phyloP scores from a whole-genome alignment of 257 asterid genomes.

The Lycium ferocissimum region DNA sequence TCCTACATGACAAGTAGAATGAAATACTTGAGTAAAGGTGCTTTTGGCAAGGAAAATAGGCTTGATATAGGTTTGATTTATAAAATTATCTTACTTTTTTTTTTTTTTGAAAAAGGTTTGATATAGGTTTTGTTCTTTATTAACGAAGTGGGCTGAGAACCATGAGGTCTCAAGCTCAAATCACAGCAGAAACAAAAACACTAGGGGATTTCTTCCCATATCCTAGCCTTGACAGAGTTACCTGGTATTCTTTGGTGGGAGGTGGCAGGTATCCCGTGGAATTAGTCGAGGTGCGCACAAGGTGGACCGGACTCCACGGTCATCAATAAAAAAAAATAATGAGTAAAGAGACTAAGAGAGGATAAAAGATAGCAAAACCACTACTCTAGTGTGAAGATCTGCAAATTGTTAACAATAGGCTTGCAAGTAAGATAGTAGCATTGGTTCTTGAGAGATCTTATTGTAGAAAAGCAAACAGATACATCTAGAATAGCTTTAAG shows the following conservation, averaged over 20 bases:
- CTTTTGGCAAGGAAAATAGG: constrained; percentile 2
- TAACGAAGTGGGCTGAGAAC: background rate
- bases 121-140: background rate
- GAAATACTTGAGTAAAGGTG: constrained; percentile 17
- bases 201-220: too few relatives aligned
- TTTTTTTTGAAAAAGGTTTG: background rate
- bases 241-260: too few relatives aligned
- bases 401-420: constrained; percentile 12
- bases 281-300: too few relatives aligned
- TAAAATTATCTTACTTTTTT: background rate
- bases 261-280: too few relatives aligned
- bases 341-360: background rate
- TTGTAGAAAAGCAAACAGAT: constrained; percentile 13
- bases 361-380: background rate
- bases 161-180: too few relatives aligned
- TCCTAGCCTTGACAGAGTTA: too few relatives aligned
- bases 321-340: background rate
- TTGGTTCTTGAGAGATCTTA: constrained; percentile 21
- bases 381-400: background rate
- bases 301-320: too few relatives aligned
- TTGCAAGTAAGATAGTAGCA: constrained; percentile 20
- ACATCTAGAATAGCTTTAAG: background rate
- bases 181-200: too few relatives aligned
- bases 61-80: constrained; percentile 11
- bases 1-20: constrained; percentile 3